phyloP scores from a whole-genome alignment of 768 basidiomycete species.

The Scleroderma bovista region DNA sequence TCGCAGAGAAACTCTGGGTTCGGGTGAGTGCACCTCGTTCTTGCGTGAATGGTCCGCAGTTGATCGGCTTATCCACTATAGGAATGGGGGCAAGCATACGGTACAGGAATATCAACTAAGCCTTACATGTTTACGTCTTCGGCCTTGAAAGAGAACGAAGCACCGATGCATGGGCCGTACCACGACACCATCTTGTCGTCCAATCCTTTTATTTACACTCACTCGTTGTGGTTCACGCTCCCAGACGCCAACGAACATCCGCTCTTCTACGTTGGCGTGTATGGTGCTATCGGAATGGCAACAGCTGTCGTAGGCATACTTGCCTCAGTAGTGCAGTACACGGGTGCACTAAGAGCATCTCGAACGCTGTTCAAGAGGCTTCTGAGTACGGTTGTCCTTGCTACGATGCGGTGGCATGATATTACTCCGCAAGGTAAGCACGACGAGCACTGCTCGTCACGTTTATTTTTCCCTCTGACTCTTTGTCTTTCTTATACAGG shows the following conservation, averaged over 20 bases:
- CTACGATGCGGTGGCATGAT: conserved; percentile 83
- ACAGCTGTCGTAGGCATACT: conserved; percentile 44
- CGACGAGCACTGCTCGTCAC: not conserved
- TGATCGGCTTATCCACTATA: too few species aligned
- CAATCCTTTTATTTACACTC: conserved; percentile 15
- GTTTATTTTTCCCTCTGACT: not conserved
- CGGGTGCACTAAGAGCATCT: conserved; percentile 39
- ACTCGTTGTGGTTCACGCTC: conserved; percentile 18
- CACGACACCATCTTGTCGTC: conserved; percentile 12
- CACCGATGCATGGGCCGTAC: conserved; percentile 19
- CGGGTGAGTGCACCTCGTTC: conserved; percentile 10
- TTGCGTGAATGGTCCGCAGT: too few species aligned
- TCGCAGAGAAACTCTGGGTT: conserved; percentile 27
- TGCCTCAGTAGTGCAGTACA: conserved; percentile 52
- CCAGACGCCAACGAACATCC: conserved; percentile 60
- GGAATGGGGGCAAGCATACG: conserved; percentile 27
- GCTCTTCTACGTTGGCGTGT: conserved; percentile 66
- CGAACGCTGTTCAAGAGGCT: conserved; percentile 42
- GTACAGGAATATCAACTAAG: not conserved
- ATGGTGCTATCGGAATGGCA: conserved; percentile 52
- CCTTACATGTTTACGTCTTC: conserved; percentile 16
- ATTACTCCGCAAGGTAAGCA: conserved; percentile 75
- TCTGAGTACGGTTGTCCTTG: conserved; percentile 64
- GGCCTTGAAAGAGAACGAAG: conserved; percentile 25
- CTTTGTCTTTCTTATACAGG: conserved; percentile 33